Base-by-base conservation (phyloP, 2,329 filamentous ascomycete species). In the Cytospora leucostoma region DNA sequence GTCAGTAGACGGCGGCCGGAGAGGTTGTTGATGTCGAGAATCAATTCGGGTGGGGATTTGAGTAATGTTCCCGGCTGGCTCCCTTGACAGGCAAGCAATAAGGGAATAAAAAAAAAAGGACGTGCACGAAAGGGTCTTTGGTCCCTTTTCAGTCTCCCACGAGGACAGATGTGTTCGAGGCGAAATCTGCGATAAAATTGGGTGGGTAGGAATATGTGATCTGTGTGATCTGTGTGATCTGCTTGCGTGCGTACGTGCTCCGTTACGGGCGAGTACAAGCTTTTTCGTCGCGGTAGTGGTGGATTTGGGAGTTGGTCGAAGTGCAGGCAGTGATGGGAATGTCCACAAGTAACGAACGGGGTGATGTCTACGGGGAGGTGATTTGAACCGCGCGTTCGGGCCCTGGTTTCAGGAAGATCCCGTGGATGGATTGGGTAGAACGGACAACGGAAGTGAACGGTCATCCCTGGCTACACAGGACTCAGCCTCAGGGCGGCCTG, bases 131-230 rank as follows among this genome's bases (percentile, higher is more conserved):
- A 40, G 51, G 34, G 27, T 27, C 27, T 27, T 27, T 27, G 40
- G 40, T 34, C 38, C 53, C 59, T 52, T 53, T 38, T 61, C 37
- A 52, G 37, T 61, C 27, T 61, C 38, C n/a, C 51, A 54, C 59
- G 49, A 61, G 59, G 51, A 61, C 59, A 61, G 59, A 33, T 61
- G 37, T 55, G 19, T 51, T 32, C 27, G 59, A 55, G 59, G 55
- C 59, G 54, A 61, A 61, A 61, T 61, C 58, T 54, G 38, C 38
- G 58, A 61, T 55, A 55, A 61, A 61, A 55, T 55, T 61, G 59
- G 51, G 51, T 61, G 59, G 59, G 59, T 51, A 61, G 59, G 59
- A 51, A 53, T 40, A 61, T 49, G 32, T 35, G 56, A 47, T 59
- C 47, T 40, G 27, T 27, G 27, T 27, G 27, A 27, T 27, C 27